phyloP scores from a whole-genome alignment of 805 yeast genomes.

The Vanderwaltozyma yarrowii region DNA sequence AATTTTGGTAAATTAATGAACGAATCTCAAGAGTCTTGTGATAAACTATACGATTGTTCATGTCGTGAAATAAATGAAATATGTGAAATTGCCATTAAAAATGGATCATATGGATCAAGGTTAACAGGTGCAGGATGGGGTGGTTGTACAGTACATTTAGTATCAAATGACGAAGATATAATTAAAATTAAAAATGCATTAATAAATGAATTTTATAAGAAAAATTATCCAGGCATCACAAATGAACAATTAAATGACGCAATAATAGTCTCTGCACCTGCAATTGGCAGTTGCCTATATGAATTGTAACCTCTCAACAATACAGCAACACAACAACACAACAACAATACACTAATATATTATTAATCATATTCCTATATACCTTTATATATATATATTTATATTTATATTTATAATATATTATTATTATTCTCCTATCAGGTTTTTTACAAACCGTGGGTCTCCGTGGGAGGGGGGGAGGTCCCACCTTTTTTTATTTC shows the following conservation, averaged over 20 bases:
- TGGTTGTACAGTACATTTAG: constrained; percentile 60
- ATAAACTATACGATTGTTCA: constrained; percentile 42
- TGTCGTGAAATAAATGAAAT: constrained; percentile 44
- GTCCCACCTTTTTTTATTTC: too few relatives aligned
- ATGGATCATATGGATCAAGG: constrained; percentile 57
- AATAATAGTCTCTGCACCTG: constrained; percentile 45
- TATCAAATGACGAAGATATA: constrained; percentile 21
- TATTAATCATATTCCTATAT: neutral
- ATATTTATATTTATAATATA: too few relatives aligned
- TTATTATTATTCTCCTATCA: too few relatives aligned
- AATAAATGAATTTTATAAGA: constrained; percentile 40
- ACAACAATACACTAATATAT: too few relatives aligned
- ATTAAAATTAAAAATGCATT: constrained; percentile 37
- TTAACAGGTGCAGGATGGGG: constrained; percentile 81
- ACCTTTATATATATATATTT: too few relatives aligned
- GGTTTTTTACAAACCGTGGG: too few relatives aligned
- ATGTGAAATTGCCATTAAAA: constrained; percentile 41
- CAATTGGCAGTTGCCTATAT: constrained; percentile 36
- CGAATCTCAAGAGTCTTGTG: constrained; percentile 46
- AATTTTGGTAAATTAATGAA: constrained; percentile 48
- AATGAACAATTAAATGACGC: constrained; percentile 39
- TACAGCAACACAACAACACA: too few relatives aligned
- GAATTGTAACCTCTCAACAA: constrained; percentile 10
- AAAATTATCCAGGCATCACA: constrained; percentile 39
- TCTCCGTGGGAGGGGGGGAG: too few relatives aligned